These are phyloP conservation scores for Lyophyllum atratum DNA, from an alignment of 768 basidiomycete genomes.

Conservation along the genomic window DNA sequence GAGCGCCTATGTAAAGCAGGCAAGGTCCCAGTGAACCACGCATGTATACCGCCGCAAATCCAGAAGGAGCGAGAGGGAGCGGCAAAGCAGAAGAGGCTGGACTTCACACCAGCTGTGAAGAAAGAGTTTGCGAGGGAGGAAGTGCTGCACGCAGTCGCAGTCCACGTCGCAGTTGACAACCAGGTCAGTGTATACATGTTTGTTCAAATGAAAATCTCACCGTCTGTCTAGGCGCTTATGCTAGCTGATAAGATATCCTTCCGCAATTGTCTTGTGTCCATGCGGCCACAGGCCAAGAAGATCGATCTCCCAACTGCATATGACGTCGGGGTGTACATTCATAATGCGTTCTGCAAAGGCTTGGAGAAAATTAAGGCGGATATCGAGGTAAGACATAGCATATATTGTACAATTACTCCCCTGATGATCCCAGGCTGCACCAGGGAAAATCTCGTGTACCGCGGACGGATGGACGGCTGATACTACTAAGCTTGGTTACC, in stretches of 20 bases:
- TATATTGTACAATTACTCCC: too few species aligned
- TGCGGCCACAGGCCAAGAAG: neutral
- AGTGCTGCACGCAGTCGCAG: too few species aligned
- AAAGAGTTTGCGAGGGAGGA: too few species aligned
- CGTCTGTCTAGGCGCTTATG: neutral
- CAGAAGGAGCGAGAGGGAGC: too few species aligned
- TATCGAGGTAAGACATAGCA: neutral
- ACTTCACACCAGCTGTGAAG: too few species aligned
- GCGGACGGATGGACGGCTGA: conserved; percentile 19
- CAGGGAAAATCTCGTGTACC: conserved; percentile 20
- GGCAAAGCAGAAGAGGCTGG: too few species aligned
- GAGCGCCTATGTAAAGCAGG: too few species aligned
- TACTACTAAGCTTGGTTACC: conserved; percentile 11
- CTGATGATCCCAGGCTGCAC: conserved; percentile 10
- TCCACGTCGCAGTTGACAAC: too few species aligned
- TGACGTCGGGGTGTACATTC: neutral
- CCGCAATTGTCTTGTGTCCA: neutral
- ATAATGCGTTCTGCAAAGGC: neutral
- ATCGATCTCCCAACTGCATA: neutral
- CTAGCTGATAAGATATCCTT: neutral
- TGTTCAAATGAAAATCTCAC: too few species aligned
- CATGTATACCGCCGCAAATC: too few species aligned
- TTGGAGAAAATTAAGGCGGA: neutral
- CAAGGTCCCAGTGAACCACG: too few species aligned
- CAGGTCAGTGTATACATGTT: too few species aligned